These are phyloP conservation scores for Amanita brunnescens DNA, from an alignment of 768 basidiomycete genomes.

Conservation along the genomic window DNA sequence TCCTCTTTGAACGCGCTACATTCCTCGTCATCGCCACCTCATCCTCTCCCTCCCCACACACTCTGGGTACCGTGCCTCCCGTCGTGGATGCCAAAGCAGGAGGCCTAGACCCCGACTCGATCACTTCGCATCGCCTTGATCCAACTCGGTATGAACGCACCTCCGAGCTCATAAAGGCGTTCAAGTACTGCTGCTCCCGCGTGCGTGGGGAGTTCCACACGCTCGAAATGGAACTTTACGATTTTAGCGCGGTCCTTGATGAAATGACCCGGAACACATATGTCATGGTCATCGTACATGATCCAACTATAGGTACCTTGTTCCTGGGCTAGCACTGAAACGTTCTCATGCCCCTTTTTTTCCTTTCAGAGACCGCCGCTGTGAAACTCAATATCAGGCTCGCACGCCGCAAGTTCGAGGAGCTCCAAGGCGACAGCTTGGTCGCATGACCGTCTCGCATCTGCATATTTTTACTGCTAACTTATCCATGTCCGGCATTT, in stretches of 20 bases:
- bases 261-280: constrained; percentile 92
- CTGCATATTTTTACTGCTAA: constrained; percentile 7
- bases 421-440: constrained; percentile 71
- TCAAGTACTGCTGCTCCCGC: constrained; percentile 86
- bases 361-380: constrained; percentile 79
- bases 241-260: constrained; percentile 86
- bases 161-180: constrained; percentile 90
- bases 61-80: constrained; percentile 19
- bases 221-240: constrained; percentile 76
- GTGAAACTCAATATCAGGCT: constrained; percentile 82
- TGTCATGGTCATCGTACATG: constrained; percentile 81
- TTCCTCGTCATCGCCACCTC: constrained; percentile 96
- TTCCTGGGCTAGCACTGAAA: not conserved
- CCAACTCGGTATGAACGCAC: constrained; percentile 78
- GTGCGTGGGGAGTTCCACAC: constrained; percentile 80
- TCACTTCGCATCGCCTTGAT: constrained; percentile 40
- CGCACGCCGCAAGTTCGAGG: constrained; percentile 81
- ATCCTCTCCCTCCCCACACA: constrained; percentile 30
- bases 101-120: constrained; percentile 16
- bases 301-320: constrained; percentile 74
- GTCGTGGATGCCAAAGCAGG: constrained; percentile 13
- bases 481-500: constrained; percentile 3
- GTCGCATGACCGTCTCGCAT: constrained; percentile 15
- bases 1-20: constrained; percentile 94
- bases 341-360: constrained; percentile 3